These are phyloP conservation scores for Metarhizium humberi DNA, from an alignment of 2,329 filamentous ascomycete genomes.

Conservation along the genomic window DNA sequence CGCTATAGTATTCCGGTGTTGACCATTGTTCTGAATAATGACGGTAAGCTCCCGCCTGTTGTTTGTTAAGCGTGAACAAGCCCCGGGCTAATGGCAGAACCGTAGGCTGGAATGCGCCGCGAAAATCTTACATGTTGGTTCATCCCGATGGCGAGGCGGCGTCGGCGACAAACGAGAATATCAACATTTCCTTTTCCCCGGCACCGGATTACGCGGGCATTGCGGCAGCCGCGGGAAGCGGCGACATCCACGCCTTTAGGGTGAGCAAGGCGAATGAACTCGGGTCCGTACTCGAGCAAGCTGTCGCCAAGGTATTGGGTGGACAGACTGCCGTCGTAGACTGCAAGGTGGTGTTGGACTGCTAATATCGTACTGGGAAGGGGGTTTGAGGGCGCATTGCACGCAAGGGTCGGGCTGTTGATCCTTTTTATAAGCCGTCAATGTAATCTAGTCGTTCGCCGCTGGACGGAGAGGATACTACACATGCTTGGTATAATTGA, in stretches of 20 bases:
- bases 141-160: conserved; percentile 48
- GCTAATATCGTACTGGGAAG: conserved; percentile 15
- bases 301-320: conserved; percentile 42
- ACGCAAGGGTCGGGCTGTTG: too few species aligned
- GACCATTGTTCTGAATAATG: conserved; percentile 48
- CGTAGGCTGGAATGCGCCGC: conserved; percentile 50
- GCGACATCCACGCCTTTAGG: conserved; percentile 39
- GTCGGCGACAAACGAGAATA: conserved; percentile 47
- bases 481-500: too few species aligned
- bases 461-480: too few species aligned
- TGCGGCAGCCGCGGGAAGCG: conserved; percentile 47
- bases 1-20: conserved; percentile 45
- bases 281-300: conserved; percentile 36
- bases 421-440: too few species aligned
- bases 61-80: not conserved
- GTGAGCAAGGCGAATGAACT: conserved; percentile 38
- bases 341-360: conserved; percentile 38
- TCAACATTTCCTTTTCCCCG: conserved; percentile 52
- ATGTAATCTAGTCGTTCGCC: too few species aligned
- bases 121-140: conserved; percentile 45
- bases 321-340: conserved; percentile 44
- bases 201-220: conserved; percentile 51
- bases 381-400: too few species aligned
- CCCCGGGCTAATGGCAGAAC: conserved; percentile 5
- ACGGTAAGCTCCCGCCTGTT: conserved; percentile 26